Percentiles rank a stretch among this genome's conserved stretches.
These are phyloP conservation scores for Amniculicola lignicola DNA, from an alignment of 495 filamentous ascomycete genomes.

Conservation along the genomic window DNA sequence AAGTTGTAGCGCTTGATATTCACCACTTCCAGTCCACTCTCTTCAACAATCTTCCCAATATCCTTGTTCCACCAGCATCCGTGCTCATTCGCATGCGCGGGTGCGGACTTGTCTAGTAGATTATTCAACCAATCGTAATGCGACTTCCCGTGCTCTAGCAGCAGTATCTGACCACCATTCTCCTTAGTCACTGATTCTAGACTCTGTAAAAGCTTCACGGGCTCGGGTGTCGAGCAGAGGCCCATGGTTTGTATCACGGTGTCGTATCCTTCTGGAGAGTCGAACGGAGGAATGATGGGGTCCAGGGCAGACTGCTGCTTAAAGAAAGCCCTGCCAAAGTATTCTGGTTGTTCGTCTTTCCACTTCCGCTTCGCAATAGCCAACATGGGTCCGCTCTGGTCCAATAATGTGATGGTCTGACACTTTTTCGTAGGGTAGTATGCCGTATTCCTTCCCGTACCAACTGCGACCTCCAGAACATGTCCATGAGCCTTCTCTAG, in stretches of 20 bases:
- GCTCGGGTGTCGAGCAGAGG: slow-evolving; percentile 78
- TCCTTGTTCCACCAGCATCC: slow-evolving; percentile 99
- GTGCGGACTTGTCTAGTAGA: slow-evolving; percentile 71
- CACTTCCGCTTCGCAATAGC: slow-evolving; percentile 60
- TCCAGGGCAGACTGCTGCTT: slow-evolving; percentile 41
- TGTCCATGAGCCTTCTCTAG: slow-evolving; percentile 58
- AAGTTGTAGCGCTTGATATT: slow-evolving; percentile 65
- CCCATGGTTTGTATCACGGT: slow-evolving; percentile 92
- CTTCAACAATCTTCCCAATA: slow-evolving; percentile 71
- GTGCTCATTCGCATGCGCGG: slow-evolving; percentile 73
- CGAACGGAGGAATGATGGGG: slow-evolving; percentile 35
- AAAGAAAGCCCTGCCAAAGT: slow-evolving; percentile 46
- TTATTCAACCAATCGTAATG: slow-evolving; percentile 73
- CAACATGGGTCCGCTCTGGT: slow-evolving; percentile 64
- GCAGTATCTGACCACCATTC: slow-evolving; percentile 65
- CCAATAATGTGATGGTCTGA: slow-evolving; percentile 58
- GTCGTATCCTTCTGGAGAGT: slow-evolving; percentile 56
- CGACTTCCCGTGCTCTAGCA: slow-evolving; percentile 89
- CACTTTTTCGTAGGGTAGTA: slow-evolving; percentile 60
- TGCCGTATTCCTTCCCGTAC: slow-evolving; percentile 81
- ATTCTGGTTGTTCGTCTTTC: slow-evolving; percentile 47
- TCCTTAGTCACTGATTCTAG: slow-evolving; percentile 52
- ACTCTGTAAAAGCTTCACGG: slow-evolving; percentile 61
- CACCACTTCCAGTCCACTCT: slow-evolving; percentile 79
- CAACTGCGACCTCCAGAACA: slow-evolving; percentile 84